Evolutionary conservation across 768 basidiomycete species (phyloP).

Genomic region (Mycena haematopus): DNA sequence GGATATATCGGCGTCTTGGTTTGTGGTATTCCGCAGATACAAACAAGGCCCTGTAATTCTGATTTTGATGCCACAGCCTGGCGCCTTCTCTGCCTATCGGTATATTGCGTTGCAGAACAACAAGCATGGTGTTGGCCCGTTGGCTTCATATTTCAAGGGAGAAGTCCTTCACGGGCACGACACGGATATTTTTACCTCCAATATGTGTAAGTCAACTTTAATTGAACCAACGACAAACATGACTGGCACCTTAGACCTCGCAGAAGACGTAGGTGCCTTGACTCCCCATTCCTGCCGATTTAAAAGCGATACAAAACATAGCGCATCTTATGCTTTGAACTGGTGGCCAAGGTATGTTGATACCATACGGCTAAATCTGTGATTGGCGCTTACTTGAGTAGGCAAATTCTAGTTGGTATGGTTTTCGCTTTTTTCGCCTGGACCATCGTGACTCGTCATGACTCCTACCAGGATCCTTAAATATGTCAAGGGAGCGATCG

Average conservation of each 20-base stretch:
- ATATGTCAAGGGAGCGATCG: conserved; percentile 94
- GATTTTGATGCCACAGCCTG: conserved; percentile 58
- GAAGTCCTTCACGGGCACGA: conserved; percentile 85
- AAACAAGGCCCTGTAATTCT: background rate
- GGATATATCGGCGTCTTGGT: conserved; percentile 97
- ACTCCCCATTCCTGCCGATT: background rate
- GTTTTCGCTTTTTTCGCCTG: conserved; percentile 15
- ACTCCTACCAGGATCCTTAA: conserved; percentile 78
- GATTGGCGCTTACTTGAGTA: too few relatives aligned
- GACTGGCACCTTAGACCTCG: conserved; percentile 65
- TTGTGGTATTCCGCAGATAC: conserved; percentile 28
- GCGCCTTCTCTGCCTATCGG: conserved; percentile 92
- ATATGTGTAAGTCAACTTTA: conserved; percentile 76
- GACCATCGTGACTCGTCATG: conserved; percentile 27
- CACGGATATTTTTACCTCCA: conserved; percentile 93
- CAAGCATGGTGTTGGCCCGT: conserved; percentile 78
- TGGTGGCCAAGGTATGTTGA: conserved; percentile 61
- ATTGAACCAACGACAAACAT: conserved; percentile 14
- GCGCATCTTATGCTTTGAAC: conserved; percentile 85
- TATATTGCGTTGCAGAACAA: conserved; percentile 91
- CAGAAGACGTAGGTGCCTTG: conserved; percentile 73
- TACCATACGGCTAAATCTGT: too few relatives aligned
- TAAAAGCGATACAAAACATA: conserved; percentile 46
- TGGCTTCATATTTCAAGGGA: conserved; percentile 97
- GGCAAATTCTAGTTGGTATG: conserved; percentile 76